Evolutionary conservation across 345 rosid genomes (phyloP).

Genomic region (Eucalyptus camaldulensis): DNA sequence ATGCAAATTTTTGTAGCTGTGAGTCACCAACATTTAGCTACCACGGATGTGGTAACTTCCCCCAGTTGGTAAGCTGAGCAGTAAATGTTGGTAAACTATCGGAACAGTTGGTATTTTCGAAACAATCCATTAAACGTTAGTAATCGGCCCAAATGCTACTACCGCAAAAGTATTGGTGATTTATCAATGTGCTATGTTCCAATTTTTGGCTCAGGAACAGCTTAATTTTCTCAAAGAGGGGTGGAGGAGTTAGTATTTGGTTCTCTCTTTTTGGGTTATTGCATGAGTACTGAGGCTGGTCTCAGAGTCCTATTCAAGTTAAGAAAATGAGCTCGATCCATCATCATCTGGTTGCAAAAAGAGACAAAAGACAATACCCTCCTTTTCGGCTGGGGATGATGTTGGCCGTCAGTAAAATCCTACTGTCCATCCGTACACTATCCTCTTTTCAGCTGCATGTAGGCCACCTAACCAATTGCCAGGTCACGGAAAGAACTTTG

Average conservation of each 20-base stretch:
- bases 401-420: background rate
- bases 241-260: background rate
- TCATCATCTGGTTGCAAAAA: background rate
- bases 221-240: background rate
- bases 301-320: background rate
- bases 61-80: background rate
- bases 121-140: background rate
- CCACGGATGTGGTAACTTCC: background rate
- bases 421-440: background rate
- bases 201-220: background rate
- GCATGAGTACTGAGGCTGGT: background rate
- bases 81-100: background rate
- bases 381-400: background rate
- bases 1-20: background rate
- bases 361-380: background rate
- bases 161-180: background rate
- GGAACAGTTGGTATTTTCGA: background rate
- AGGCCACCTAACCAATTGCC: background rate
- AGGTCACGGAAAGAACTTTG: background rate
- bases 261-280: background rate
- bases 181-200: background rate
- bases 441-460: background rate
- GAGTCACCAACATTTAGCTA: background rate
- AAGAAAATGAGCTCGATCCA: background rate
- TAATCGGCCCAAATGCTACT: background rate